Conservation (phyloP, 2,329 filamentous ascomycete species). For the Clonostachys byssicola region DNA sequence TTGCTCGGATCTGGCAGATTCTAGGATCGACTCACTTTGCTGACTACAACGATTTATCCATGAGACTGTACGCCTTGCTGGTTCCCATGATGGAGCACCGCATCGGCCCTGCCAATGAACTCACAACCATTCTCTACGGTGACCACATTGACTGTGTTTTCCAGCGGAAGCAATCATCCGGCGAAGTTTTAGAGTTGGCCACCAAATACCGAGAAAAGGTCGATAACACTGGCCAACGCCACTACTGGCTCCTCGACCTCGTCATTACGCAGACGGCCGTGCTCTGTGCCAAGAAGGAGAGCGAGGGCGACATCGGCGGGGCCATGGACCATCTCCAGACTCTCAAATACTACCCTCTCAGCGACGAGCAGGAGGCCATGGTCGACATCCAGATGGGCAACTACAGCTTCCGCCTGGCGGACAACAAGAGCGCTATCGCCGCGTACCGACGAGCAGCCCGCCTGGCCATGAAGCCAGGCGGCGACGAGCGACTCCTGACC, state of each 20-base stretch:
- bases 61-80: constrained; percentile 20
- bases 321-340: constrained; percentile 18
- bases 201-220: constrained; percentile 16
- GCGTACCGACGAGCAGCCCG: constrained; percentile 20
- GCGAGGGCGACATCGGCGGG: constrained; percentile 19
- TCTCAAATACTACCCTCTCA: constrained; percentile 19
- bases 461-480: constrained; percentile 16
- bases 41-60: constrained; percentile 23
- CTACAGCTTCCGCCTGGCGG: constrained; percentile 19
- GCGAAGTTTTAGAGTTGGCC: constrained; percentile 19
- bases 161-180: constrained; percentile 7
- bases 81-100: constrained; percentile 21
- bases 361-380: constrained; percentile 21
- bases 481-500: constrained; percentile 21
- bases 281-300: constrained; percentile 17
- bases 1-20: constrained; percentile 22
- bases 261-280: constrained; percentile 21
- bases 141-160: constrained; percentile 26
- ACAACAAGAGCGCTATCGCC: constrained; percentile 16
- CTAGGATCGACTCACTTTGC: constrained; percentile 21
- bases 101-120: constrained; percentile 21
- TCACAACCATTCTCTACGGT: constrained; percentile 24
- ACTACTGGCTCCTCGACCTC: constrained; percentile 22
- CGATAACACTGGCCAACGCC: constrained; percentile 18
- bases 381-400: constrained; percentile 23